These are phyloP conservation scores for Saccharomycopsis guyanensis DNA, from an alignment of 805 yeast species.

Conservation along the genomic window DNA sequence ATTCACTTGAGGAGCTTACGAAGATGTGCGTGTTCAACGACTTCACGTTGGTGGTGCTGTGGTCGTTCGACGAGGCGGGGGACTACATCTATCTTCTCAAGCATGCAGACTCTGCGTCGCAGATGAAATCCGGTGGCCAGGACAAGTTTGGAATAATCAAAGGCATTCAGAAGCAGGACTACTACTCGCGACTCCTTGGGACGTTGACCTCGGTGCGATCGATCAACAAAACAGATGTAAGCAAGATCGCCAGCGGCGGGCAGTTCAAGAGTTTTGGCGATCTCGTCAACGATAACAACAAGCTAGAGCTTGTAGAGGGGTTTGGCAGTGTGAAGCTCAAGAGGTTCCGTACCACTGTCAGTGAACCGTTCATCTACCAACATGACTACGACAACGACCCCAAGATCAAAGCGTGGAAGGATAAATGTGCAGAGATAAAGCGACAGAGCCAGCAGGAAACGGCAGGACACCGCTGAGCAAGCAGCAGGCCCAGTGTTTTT, in stretches of 20 bases:
- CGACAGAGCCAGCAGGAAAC: not conserved
- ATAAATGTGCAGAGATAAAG: conserved; percentile 1
- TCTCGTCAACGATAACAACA: conserved; percentile 14
- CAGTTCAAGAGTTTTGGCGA: conserved; percentile 29
- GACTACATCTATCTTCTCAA: conserved; percentile 17
- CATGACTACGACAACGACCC: conserved; percentile 27
- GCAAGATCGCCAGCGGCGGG: conserved; percentile 42
- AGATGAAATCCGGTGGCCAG: conserved; percentile 14
- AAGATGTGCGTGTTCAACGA: conserved; percentile 34
- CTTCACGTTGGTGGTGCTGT: conserved; percentile 34
- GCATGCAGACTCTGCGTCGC: conserved; percentile 12
- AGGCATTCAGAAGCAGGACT: conserved; percentile 38
- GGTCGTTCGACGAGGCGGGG: conserved; percentile 45
- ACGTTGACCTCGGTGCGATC: conserved; percentile 39
- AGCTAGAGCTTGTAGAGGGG: conserved; percentile 36
- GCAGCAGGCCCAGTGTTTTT: not conserved
- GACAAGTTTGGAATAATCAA: conserved; percentile 31
- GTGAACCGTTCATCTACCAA: conserved; percentile 45
- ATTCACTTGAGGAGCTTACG: conserved; percentile 34
- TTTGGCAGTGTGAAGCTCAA: conserved; percentile 41
- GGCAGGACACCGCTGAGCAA: not conserved
- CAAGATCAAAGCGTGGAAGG: conserved; percentile 10
- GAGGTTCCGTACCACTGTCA: conserved; percentile 34
- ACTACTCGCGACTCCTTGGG: conserved; percentile 37
- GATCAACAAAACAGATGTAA: conserved; percentile 48